These are phyloP conservation scores for Fusarium beomiforme DNA, from an alignment of 2,329 filamentous ascomycete genomes.

Conservation along the genomic window DNA sequence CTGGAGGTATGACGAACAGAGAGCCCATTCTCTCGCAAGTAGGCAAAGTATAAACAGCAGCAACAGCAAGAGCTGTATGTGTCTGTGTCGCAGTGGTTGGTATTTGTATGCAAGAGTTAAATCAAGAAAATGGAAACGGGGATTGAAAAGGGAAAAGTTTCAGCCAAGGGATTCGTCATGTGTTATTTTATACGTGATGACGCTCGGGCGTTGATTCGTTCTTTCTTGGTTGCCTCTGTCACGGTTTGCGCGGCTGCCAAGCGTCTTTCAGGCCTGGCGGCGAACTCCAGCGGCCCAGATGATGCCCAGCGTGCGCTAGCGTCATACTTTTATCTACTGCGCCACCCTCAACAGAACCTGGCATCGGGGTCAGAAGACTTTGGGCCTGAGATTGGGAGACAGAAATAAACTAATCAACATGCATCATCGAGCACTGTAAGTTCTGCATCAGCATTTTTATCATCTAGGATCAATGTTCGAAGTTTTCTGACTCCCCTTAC, in stretches of 20 bases:
- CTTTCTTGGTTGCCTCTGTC: slow-evolving; percentile 34
- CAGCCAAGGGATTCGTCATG: slow-evolving; percentile 28
- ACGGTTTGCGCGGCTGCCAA: slow-evolving; percentile 36
- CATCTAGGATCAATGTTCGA: too few relatives aligned
- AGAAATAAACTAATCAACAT: too few relatives aligned
- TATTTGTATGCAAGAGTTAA: not conserved
- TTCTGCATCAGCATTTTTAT: too few relatives aligned
- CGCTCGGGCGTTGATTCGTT: slow-evolving; percentile 35
- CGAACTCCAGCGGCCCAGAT: slow-evolving; percentile 5
- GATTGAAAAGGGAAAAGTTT: not conserved
- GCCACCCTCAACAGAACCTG: slow-evolving; percentile 20
- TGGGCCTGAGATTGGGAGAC: too few relatives aligned
- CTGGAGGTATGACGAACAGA: slow-evolving; percentile 39
- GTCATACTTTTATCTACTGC: slow-evolving; percentile 16
- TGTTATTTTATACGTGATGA: slow-evolving; percentile 31
- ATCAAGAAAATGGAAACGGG: not conserved
- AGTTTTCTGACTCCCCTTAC: too few relatives aligned
- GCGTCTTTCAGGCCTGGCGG: slow-evolving; percentile 22
- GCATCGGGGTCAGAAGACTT: too few relatives aligned
- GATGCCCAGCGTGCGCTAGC: slow-evolving; percentile 18
- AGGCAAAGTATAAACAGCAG: slow-evolving; percentile 1
- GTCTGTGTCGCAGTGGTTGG: not conserved
- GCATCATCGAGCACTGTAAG: too few relatives aligned
- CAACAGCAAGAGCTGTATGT: not conserved
- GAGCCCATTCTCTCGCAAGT: slow-evolving; percentile 41